Base-by-base conservation (phyloP, 1,139 yeast species). In the Kodamaea plutei region DNA sequence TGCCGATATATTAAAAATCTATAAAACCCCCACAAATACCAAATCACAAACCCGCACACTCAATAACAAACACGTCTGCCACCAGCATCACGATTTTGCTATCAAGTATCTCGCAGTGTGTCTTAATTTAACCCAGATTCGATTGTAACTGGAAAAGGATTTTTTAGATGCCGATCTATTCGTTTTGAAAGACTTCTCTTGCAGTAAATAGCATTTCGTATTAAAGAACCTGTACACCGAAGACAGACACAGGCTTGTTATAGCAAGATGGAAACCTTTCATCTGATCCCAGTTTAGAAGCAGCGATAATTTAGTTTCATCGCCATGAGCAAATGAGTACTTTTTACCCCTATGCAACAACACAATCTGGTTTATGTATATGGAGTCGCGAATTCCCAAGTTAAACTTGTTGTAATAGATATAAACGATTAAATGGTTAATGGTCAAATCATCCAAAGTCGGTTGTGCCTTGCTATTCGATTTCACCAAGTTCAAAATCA, bases 341-440 rank as follows among this genome's bases (percentile, higher is more conserved):
- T 23, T 30, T 17, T 33, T 35, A 8, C 49, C 49, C 9, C 36
- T 35, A 24, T 43, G 43, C 11, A 45, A 22, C 26, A 45, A 24
- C 9, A 22, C 29, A 23, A 43, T 34, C 30, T 45, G 46, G 33
- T 45, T 44, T 26, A 45, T 33, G 20, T 29, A 43, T 15, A 38
- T 13, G 13, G 25, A n/a, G 6, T 29, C 12, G 9, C 13, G 16
- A 6, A 31, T 15, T 2, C 33, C 38, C 13, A 44, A 30, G 11
- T 34, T 30, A 12, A 26, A 26, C 20, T 38, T 47, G 34, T 36
- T 35, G 40, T 37, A 42, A 26, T 35, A 39, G 11, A 45, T 32
- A 33, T 43, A 45, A 12, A 43, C 36, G 17, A 45, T 37, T 13
- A 45, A 32, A 29, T 43, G 48, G 33, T 39, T 40, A 20, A 37